These are phyloP conservation scores for Didymella exigua DNA, from an alignment of 2,329 filamentous ascomycete species.

Conservation along the genomic window DNA sequence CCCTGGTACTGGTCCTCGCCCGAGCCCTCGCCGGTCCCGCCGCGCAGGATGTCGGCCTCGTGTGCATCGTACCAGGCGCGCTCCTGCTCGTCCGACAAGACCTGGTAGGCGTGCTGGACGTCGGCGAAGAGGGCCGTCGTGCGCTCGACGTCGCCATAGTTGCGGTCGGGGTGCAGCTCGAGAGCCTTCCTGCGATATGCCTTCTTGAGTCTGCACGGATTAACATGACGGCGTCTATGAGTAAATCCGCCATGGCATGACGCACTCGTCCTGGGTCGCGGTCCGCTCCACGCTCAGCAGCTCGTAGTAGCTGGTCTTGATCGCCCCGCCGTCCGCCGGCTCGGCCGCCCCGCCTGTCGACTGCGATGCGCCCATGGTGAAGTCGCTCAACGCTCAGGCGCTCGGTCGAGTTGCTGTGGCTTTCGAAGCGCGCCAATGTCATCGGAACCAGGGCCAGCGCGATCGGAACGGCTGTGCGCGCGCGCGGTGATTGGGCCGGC, in stretches of 20 bases:
- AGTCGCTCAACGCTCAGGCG: background rate
- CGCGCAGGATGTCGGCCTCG: slow-evolving; percentile 79
- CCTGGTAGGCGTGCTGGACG: slow-evolving; percentile 89
- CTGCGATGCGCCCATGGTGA: slow-evolving; percentile 55
- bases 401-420: slow-evolving; percentile 13
- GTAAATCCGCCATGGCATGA: background rate
- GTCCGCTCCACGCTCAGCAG: slow-evolving; percentile 74
- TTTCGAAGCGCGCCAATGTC: slow-evolving; percentile 12
- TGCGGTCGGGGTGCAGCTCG: slow-evolving; percentile 93
- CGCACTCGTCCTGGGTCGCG: slow-evolving; percentile 80
- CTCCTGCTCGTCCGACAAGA: slow-evolving; percentile 95
- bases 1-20: slow-evolving; percentile 64
- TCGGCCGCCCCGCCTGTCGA: slow-evolving; percentile 43
- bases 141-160: slow-evolving; percentile 81
- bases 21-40: slow-evolving; percentile 59
- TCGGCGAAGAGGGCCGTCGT: slow-evolving; percentile 88
- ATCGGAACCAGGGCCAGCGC: slow-evolving; percentile 9
- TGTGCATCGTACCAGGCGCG: slow-evolving; percentile 98
- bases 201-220: slow-evolving; percentile 76
- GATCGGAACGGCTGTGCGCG: slow-evolving; percentile 22
- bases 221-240: background rate
- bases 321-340: slow-evolving; percentile 30
- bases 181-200: slow-evolving; percentile 90
- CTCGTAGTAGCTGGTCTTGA: slow-evolving; percentile 84
- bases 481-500: slow-evolving; percentile 21